Evolutionary conservation across 495 filamentous ascomycete genomes (phyloP).

Genomic region (Tuber borchii): DNA sequence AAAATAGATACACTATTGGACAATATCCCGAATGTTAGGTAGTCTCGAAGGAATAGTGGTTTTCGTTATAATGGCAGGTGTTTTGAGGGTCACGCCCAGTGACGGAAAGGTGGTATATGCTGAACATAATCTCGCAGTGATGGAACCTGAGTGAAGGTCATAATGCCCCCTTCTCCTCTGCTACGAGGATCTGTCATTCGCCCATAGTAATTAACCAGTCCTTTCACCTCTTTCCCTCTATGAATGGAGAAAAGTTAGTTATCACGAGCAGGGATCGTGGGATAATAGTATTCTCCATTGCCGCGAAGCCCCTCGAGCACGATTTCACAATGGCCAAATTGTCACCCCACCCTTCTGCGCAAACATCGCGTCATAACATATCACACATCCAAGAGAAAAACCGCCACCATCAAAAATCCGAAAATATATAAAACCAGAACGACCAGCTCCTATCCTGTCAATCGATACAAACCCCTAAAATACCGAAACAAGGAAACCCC

Average conservation of each 20-base stretch:
- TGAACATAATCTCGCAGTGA: neutral
- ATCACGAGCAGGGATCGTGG: neutral
- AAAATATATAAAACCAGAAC: neutral
- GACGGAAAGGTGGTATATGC: neutral
- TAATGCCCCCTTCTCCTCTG: neutral
- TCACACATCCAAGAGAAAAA: neutral
- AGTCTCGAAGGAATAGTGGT: neutral
- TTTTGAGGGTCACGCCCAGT: neutral
- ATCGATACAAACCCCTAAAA: neutral
- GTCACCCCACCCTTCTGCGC: neutral
- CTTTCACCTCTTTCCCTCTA: neutral
- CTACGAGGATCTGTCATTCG: neutral
- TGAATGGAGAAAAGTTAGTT: neutral
- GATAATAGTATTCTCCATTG: neutral
- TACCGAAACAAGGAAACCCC: neutral
- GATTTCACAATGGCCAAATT: neutral
- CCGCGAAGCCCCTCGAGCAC: neutral
- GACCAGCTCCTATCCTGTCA: neutral
- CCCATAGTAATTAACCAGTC: neutral
- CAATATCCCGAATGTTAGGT: neutral
- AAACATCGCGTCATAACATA: neutral
- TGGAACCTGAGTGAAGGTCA: neutral
- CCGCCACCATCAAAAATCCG: neutral
- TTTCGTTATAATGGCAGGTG: neutral
- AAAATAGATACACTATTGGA: neutral